Conservation (phyloP, 495 filamentous ascomycete genomes). For the Sordaria brevicollis region DNA sequence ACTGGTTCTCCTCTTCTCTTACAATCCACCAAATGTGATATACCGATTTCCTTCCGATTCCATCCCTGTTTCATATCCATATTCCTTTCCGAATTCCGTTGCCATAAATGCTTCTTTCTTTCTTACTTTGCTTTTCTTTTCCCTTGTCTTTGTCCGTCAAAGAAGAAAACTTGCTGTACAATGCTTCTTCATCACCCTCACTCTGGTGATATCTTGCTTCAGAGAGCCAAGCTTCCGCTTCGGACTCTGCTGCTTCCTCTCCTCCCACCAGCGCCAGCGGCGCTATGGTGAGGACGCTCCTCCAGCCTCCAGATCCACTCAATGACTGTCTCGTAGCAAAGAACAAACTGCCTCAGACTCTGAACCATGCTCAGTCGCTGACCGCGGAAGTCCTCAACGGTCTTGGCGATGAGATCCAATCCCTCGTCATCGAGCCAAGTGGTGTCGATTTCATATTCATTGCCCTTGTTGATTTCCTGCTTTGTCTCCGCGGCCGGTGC, state of each 20-base stretch:
- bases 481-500: neutral
- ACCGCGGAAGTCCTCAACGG: constrained; percentile 77
- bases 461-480: neutral
- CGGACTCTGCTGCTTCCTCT: constrained; percentile 9
- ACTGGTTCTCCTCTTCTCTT: too few relatives aligned
- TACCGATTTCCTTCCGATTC: too few relatives aligned
- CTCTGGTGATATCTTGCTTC: neutral
- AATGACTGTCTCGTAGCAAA: constrained; percentile 90
- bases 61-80: too few relatives aligned
- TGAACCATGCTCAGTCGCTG: constrained; percentile 97
- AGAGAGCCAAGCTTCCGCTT: constrained; percentile 19
- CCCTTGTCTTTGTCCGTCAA: neutral
- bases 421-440: constrained; percentile 41
- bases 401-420: constrained; percentile 70
- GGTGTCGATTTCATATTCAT: constrained; percentile 19
- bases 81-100: too few relatives aligned
- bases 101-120: too few relatives aligned
- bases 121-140: too few relatives aligned
- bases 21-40: too few relatives aligned
- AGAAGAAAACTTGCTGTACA: neutral
- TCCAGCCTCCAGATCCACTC: constrained; percentile 62
- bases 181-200: neutral
- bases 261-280: neutral
- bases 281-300: constrained; percentile 10
- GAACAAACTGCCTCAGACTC: constrained; percentile 83